phyloP scores from a whole-genome alignment of 139 green algal genomes.

The Chlorella sp. region DNA sequence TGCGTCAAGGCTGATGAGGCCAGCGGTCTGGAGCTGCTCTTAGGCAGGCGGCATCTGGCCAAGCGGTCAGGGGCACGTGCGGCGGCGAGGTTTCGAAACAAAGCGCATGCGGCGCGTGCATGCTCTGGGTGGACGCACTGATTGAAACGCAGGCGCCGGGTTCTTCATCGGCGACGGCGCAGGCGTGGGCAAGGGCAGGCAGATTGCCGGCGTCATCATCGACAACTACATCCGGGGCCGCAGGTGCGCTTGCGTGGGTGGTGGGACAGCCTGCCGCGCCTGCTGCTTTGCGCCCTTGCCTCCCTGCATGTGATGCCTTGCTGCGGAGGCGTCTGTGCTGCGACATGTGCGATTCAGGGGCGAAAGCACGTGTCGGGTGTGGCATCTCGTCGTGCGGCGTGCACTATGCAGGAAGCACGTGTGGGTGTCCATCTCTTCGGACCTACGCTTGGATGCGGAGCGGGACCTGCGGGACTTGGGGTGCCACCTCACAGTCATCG shows the following conservation, averaged over 20 bases:
- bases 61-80: not conserved
- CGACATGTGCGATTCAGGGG: not conserved
- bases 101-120: not conserved
- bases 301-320: not conserved
- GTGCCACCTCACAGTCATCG: constrained; percentile 64
- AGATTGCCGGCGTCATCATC: constrained; percentile 75
- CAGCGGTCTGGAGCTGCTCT: not conserved
- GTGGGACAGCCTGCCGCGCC: not conserved
- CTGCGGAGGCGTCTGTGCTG: not conserved
- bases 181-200: constrained; percentile 78
- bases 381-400: no score
- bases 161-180: constrained; percentile 83
- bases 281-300: not conserved
- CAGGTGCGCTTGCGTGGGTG: constrained; percentile 12
- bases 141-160: constrained; percentile 43
- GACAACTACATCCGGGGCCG: constrained; percentile 77
- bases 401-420: constrained; percentile 26
- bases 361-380: not conserved
- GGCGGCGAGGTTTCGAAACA: not conserved
- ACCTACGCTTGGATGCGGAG: constrained; percentile 69
- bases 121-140: not conserved
- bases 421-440: constrained; percentile 69
- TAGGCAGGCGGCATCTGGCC: not conserved
- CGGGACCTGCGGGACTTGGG: constrained; percentile 59
- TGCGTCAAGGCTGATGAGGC: no score